Conservation (phyloP, 208 protist species). For the Phytomonas sp. region DNA sequence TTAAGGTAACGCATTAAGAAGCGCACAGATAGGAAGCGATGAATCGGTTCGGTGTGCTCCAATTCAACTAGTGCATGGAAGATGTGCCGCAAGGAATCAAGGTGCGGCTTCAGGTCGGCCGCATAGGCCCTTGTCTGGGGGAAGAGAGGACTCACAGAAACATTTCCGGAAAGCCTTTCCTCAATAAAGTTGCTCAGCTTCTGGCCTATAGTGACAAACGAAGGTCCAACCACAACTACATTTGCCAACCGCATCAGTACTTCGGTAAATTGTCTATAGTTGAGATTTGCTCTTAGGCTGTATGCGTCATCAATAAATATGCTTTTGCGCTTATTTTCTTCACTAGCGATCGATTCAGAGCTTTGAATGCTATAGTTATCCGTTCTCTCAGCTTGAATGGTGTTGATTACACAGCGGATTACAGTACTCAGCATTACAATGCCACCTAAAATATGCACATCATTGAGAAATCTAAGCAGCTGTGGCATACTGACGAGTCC, state of each 20-base stretch:
- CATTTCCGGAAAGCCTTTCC: background rate
- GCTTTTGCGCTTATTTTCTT: background rate
- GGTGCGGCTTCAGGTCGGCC: slow-evolving; percentile 16
- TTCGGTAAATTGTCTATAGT: slow-evolving; percentile 83
- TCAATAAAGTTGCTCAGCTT: slow-evolving; percentile 53
- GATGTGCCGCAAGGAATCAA: slow-evolving; percentile 16
- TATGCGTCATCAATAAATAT: slow-evolving; percentile 18
- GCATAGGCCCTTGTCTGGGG: slow-evolving; percentile 29
- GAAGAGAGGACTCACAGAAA: slow-evolving; percentile 23
- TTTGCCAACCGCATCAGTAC: slow-evolving; percentile 55
- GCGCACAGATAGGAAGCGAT: slow-evolving; percentile 14
- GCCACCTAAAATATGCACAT: slow-evolving; percentile 41
- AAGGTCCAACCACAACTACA: slow-evolving; percentile 33
- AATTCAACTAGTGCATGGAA: slow-evolving; percentile 4
- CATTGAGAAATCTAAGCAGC: slow-evolving; percentile 57
- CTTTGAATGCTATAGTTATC: background rate
- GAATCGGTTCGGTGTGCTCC: background rate
- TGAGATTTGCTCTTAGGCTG: slow-evolving; percentile 34
- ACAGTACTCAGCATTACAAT: slow-evolving; percentile 35
- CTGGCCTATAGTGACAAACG: slow-evolving; percentile 18
- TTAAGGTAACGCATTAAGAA: slow-evolving; percentile 14
- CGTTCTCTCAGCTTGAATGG: slow-evolving; percentile 24
- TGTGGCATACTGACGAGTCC: slow-evolving; percentile 53
- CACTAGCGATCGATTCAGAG: background rate
- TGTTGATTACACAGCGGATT: slow-evolving; percentile 34